These are phyloP conservation scores for Cladochytrium replicatum DNA, from an alignment of 192 early-diverging fungal genomes.

Conservation along the genomic window DNA sequence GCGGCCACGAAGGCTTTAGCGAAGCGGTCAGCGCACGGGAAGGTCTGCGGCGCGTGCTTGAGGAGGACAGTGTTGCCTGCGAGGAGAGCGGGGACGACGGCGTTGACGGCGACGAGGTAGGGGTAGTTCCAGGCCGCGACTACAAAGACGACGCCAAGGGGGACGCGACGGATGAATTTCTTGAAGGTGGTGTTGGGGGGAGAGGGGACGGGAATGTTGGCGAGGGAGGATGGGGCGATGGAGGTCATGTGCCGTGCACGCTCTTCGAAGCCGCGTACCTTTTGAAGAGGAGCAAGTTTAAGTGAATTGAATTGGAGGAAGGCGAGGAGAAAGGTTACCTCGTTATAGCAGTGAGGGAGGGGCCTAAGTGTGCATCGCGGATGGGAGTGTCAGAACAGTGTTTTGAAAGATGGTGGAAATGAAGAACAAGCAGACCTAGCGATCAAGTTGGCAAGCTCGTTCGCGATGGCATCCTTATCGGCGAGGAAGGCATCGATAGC, in stretches of 20 bases:
- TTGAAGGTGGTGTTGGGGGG: conserved; percentile 39
- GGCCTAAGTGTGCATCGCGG: conserved; percentile 22
- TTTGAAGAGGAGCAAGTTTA: too few species aligned
- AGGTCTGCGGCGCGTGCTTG: conserved; percentile 76
- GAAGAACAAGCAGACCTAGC: conserved; percentile 29
- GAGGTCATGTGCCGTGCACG: conserved; percentile 59
- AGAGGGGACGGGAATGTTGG: conserved; percentile 45
- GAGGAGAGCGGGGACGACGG: conserved; percentile 65
- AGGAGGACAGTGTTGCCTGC: conserved; percentile 68
- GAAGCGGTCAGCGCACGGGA: conserved; percentile 62
- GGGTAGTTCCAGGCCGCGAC: conserved; percentile 79
- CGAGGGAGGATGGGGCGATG: conserved; percentile 51
- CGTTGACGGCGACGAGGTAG: conserved; percentile 57
- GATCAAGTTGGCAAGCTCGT: conserved; percentile 54
- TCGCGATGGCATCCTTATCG: conserved; percentile 43
- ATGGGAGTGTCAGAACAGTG: background rate
- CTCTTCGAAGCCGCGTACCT: conserved; percentile 56
- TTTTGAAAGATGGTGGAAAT: background rate
- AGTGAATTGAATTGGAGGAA: too few species aligned
- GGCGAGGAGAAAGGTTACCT: too few species aligned
- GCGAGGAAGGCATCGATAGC: conserved; percentile 47
- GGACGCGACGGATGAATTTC: conserved; percentile 60
- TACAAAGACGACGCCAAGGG: conserved; percentile 56
- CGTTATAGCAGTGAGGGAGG: conserved; percentile 48
- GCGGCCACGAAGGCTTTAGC: conserved; percentile 50